These are phyloP conservation scores for Nakaseomyces nivariensis DNA, from an alignment of 1,139 yeast genomes.

Conservation along the genomic window DNA sequence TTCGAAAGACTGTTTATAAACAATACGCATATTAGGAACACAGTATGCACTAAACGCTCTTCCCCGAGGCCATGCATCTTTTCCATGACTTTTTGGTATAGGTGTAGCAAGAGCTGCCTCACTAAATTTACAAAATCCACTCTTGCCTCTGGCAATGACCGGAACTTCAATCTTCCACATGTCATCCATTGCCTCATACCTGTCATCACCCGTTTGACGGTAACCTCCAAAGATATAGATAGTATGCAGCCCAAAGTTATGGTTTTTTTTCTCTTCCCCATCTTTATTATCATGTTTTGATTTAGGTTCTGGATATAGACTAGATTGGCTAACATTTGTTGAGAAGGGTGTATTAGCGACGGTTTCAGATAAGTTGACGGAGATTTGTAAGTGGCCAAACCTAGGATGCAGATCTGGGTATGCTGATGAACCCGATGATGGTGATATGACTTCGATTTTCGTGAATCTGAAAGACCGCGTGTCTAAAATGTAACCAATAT, in stretches of 20 bases:
- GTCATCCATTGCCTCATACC: conserved; percentile 37
- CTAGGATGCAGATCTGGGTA: conserved; percentile 35
- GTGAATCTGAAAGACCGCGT: conserved; percentile 30
- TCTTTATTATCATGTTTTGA: conserved; percentile 1
- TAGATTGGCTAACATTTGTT: background rate
- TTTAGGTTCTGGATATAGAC: background rate
- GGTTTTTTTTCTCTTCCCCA: conserved; percentile 4
- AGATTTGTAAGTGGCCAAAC: conserved; percentile 36
- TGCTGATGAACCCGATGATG: conserved; percentile 30
- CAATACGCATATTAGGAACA: conserved; percentile 7
- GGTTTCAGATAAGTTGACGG: conserved; percentile 13
- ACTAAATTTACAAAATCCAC: conserved; percentile 28
- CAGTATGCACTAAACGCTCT: conserved; percentile 31
- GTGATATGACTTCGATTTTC: conserved; percentile 32
- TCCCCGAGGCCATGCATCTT: conserved; percentile 24
- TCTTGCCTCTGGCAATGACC: conserved; percentile 28
- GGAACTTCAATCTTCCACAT: conserved; percentile 40
- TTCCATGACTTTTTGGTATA: conserved; percentile 10
- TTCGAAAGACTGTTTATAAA: conserved; percentile 2
- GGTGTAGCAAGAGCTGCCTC: conserved; percentile 29
- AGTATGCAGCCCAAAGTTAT: conserved; percentile 12
- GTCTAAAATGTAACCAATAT: conserved; percentile 36
- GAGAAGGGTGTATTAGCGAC: conserved; percentile 1
- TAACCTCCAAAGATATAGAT: conserved; percentile 39
- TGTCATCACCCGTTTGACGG: conserved; percentile 17